Base-by-base conservation (phyloP, 2,329 filamentous ascomycete species). In the Trichoderma gracile region DNA sequence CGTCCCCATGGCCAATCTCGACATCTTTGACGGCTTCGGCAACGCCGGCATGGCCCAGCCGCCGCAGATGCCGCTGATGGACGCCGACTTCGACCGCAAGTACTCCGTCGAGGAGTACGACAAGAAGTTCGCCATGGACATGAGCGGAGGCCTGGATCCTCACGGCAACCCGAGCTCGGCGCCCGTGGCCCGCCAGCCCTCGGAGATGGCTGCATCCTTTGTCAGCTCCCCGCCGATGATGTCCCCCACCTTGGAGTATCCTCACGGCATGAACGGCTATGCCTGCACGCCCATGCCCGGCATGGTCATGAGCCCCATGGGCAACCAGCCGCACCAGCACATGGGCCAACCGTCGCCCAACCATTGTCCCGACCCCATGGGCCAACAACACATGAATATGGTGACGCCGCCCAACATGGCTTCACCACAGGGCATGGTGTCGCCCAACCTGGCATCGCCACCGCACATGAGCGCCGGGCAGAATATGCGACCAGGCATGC, bases 21-120 rank as follows among this genome's bases (percentile, higher is more conserved):
- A 89, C 63, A 85, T 89, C 8, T 89, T 89, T 64, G 86, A 89
- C 68, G 86, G 86, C 5, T 89, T 88, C 62, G 86, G 86, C 56
- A 87, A 81, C 65, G 83, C 82, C 5, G 85, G 85, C 25, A 86
- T 89, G 80, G 85, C 80, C 2, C 83, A 85, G 65, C 79, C 82
- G 14, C 67, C 72, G 1, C 76, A 75, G 67, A 76, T 79, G 71
- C 74, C 74, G 52, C 77, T 81, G 69, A 78, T 81, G 54, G 80
- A 84, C 23, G 72, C 73, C 63, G 82, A 85, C 27, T 82, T 79
- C 46, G 80, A 80, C 42, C 77, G 75, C 68, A 82, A 82, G 67
- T 80, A 77, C 47, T 69, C 78, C 1, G 75, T 81, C 17, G 75
- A 82, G 55, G 76, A 79, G 17, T 79, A 79, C 63, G 77, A 80